Percentiles rank a stretch among this genome's conserved stretches.
Conservation (phyloP, 2,329 filamentous ascomycete species). For the Falciphora oryzae region DNA sequence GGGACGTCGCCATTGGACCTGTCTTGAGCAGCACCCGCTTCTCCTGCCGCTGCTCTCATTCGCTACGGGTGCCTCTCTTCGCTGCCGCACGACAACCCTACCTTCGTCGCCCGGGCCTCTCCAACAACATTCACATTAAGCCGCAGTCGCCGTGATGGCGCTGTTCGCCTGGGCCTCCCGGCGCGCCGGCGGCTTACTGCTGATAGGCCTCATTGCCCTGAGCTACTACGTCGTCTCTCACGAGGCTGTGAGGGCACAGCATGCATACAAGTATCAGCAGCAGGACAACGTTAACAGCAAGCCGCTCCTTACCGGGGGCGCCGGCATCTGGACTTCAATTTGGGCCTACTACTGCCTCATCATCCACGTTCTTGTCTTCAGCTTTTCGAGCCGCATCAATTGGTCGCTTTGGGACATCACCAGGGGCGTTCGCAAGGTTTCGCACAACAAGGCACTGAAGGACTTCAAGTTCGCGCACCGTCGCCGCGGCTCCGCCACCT, state of each 20-base stretch:
- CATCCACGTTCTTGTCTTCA: conserved; percentile 57
- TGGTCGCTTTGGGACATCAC: conserved; percentile 57
- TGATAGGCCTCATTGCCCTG: conserved; percentile 42
- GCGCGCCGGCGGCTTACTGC: conserved; percentile 49
- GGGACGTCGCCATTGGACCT: conserved; percentile 3
- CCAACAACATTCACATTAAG: conserved; percentile 4
- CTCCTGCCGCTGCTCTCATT: conserved; percentile 8
- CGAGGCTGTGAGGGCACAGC: conserved; percentile 38
- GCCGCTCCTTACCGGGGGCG: conserved; percentile 31
- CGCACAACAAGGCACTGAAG: conserved; percentile 38
- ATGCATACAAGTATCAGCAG: conserved; percentile 38
- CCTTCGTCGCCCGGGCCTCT: background rate
- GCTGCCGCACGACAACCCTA: background rate
- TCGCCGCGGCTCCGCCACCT: conserved; percentile 48
- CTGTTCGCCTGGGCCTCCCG: conserved; percentile 49
- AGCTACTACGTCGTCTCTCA: conserved; percentile 50
- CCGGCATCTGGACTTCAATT: conserved; percentile 44
- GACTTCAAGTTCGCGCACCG: conserved; percentile 40
- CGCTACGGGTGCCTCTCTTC: background rate
- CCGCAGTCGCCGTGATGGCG: conserved; percentile 36
- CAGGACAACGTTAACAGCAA: conserved; percentile 32
- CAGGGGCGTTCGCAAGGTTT: conserved; percentile 39
- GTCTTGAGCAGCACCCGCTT: conserved; percentile 2
- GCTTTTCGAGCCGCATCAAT: conserved; percentile 57
- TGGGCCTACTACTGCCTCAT: conserved; percentile 62